Evolutionary conservation across 495 filamentous ascomycete genomes (phyloP), one percentile per base, ranked within the genome.

Genomic region (Aspergillus coremiiformis): DNA sequence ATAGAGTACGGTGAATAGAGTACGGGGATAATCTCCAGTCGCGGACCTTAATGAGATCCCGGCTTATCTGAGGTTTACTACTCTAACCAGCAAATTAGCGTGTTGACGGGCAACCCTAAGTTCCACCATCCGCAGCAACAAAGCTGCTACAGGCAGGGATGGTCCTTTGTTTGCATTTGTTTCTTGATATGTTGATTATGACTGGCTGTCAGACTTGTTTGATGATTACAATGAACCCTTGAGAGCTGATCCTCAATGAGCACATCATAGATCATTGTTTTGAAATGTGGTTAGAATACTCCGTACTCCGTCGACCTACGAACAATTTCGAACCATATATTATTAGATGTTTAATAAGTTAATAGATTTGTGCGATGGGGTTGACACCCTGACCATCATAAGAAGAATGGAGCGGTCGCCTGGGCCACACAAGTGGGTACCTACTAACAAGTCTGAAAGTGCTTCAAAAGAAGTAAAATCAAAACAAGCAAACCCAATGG

Each of bases 401-500:
- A 33, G n/a, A 24, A 33, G 17, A 22, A 42, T 58, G 52, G 51
- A 44, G 43, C 23, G 59, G 69, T 72, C 66, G 68, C 68, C 57
- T 55, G 64, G 70, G 65, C 65, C 63, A 65, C 63, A 58, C 44
- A 44, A 37, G 48, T 60, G 58, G 47, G 53, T 46, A n/a, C n/a
- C n/a, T n/a, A n/a, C n/a, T n/a, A n/a, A n/a, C n/a, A n/a, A 57
- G 51, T 55, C 59, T 52, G 48, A 24, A 30, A 41, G 45, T 62
- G 59, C 64, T 68, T 50, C 44, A 66, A 67, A 66, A 67, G 60
- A 44, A 66, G 70, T 44, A 71, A 73, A 73, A 73, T 47, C 70
- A 73, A 69, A 73, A 73, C 65, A 73, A 73, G 65, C 66, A 68
- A 56, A 56, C 30, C 43, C 32, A 39, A 56, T 41, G 33, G 30